Conservation (phyloP, 2,329 filamentous ascomycete species). For the Aureobasidium lini region DNA sequence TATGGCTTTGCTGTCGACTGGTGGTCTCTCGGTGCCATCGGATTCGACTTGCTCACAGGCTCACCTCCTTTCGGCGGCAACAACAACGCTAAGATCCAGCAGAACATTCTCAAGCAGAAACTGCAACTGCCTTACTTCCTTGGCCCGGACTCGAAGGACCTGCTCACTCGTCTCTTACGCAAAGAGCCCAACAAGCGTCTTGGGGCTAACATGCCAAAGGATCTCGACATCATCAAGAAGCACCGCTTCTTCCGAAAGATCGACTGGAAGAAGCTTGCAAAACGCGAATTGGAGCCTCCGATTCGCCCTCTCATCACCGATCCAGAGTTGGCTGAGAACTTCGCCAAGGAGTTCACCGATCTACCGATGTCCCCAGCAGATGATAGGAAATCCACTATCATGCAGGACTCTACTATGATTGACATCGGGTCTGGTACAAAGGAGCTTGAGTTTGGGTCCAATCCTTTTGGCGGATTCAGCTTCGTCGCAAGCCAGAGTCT, state of each 20-base stretch:
- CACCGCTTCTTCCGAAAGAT: slow-evolving; percentile 97
- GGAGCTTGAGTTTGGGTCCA: slow-evolving; percentile 24
- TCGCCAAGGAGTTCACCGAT: slow-evolving; percentile 84
- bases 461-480: slow-evolving; percentile 48
- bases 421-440: slow-evolving; percentile 16
- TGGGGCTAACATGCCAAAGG: slow-evolving; percentile 81
- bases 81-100: slow-evolving; percentile 90
- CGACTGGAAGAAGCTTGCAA: slow-evolving; percentile 82
- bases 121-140: slow-evolving; percentile 83
- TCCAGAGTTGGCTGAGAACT: slow-evolving; percentile 94
- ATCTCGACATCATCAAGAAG: slow-evolving; percentile 75
- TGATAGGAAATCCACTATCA: slow-evolving; percentile 20
- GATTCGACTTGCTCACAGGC: slow-evolving; percentile 87
- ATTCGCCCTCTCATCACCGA: slow-evolving; percentile 93
- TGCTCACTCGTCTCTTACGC: slow-evolving; percentile 79
- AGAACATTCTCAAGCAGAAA: slow-evolving; percentile 93
- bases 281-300: slow-evolving; percentile 74
- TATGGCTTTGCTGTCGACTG: slow-evolving; percentile 96
- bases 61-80: slow-evolving; percentile 82
- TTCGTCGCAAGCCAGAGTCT: slow-evolving; percentile 46
- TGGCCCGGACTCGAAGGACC: slow-evolving; percentile 83
- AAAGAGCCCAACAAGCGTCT: slow-evolving; percentile 90
- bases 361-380: slow-evolving; percentile 70
- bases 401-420: slow-evolving; percentile 2
- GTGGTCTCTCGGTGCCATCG: slow-evolving; percentile 95